Conservation (phyloP, 1,284 basidiomycete species). For the Moniliella sp. region DNA sequence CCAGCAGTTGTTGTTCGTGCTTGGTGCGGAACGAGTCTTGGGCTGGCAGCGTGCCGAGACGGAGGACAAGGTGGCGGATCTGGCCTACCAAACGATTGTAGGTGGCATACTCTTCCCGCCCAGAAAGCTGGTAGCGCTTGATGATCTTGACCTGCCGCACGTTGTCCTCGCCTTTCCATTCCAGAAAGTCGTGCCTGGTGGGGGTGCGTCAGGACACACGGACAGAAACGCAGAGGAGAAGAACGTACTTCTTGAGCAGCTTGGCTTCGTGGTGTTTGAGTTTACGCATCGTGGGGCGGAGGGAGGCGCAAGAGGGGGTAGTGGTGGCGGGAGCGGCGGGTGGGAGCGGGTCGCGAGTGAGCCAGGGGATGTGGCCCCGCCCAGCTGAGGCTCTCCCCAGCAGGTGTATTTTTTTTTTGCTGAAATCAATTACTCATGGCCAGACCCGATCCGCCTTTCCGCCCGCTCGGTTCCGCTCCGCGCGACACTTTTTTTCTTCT, state of each 20-base stretch:
- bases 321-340: too few species aligned
- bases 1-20: conserved; percentile 66
- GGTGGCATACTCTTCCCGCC: conserved; percentile 59
- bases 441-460: too few species aligned
- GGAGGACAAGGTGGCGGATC: conserved; percentile 62
- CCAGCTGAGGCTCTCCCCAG: too few species aligned
- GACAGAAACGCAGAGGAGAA: not conserved
- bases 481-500: too few species aligned
- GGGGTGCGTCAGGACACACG: not conserved
- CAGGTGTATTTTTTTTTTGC: too few species aligned
- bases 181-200: conserved; percentile 33
- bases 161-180: conserved; percentile 94
- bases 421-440: too few species aligned
- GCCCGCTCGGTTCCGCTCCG: too few species aligned
- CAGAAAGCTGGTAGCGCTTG: conserved; percentile 60
- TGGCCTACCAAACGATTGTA: conserved; percentile 90
- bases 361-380: too few species aligned
- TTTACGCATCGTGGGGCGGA: conserved; percentile 19
- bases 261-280: conserved; percentile 32
- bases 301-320: too few species aligned
- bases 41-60: conserved; percentile 63
- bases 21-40: conserved; percentile 68
- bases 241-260: conserved; percentile 30
- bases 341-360: too few species aligned
- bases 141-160: conserved; percentile 81